phyloP scores from a whole-genome alignment of 352 stramenopile species.

The Peronosclerospora sorghi region DNA sequence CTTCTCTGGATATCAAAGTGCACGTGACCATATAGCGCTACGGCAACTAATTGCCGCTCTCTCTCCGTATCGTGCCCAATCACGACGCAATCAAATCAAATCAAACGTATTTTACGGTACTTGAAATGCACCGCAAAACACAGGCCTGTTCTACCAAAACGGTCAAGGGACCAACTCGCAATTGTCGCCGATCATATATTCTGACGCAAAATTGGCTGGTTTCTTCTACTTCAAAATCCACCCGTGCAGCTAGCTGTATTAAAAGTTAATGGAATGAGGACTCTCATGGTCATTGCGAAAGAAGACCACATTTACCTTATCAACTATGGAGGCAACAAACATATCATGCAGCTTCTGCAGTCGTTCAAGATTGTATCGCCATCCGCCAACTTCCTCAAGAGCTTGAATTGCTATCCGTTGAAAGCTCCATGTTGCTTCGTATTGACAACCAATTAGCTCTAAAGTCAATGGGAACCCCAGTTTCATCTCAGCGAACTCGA shows the following conservation, averaged over 20 bases:
- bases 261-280: slow-evolving; percentile 5
- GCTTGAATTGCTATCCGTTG: not conserved
- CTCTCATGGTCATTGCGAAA: slow-evolving; percentile 4
- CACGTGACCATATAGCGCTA: slow-evolving; percentile 3
- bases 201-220: slow-evolving; percentile 4
- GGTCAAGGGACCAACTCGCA: not conserved
- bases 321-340: slow-evolving; percentile 7
- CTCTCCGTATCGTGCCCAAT: slow-evolving; percentile 1
- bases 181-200: not conserved
- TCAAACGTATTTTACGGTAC: not conserved
- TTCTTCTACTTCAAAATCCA: slow-evolving; percentile 4
- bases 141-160: not conserved
- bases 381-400: slow-evolving; percentile 4
- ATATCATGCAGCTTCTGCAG: slow-evolving; percentile 4
- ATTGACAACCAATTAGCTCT: slow-evolving; percentile 8
- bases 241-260: slow-evolving; percentile 1
- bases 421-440: not conserved
- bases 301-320: slow-evolving; percentile 4
- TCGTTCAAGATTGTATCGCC: slow-evolving; percentile 7
- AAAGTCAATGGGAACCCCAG: slow-evolving; percentile 6
- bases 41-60: slow-evolving; percentile 3
- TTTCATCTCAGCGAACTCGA: not conserved
- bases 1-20: slow-evolving; percentile 8
- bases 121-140: not conserved
- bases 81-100: slow-evolving; percentile 1